Evolutionary conservation across 352 stramenopile species (phyloP), one percentile per base, ranked within the genome.

Genomic region (Pythium monospermum): DNA sequence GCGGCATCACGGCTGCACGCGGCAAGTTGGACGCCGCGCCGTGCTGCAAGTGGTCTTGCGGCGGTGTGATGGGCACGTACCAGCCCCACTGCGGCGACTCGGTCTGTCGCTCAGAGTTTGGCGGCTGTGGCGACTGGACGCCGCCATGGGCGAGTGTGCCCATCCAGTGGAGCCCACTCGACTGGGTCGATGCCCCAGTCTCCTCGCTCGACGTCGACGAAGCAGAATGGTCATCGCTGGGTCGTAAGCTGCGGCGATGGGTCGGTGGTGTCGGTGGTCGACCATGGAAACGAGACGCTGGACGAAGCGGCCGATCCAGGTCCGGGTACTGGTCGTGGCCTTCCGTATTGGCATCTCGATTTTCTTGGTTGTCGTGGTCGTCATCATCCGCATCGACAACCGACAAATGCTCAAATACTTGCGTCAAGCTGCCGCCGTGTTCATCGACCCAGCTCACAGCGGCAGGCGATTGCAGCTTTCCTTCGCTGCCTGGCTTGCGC

Each of bases 41-140:
- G 19, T 40, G 38, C 5, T 44, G 28, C 6, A 61, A 53, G 22
- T 80, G 65, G 53, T 93, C 83, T 40, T 87, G 75, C 16, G 83
- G 83, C 8, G 83, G 83, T 40, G 83, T 91, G 53, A 91, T 94
- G 7, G 83, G 66, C 8, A 94, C 83, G 38, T 94, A 94, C 81
- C 80, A 94, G 2, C 83, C 83, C 81, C 83, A 94, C 56, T 94
- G 83, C 26, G 81, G 83, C 33, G 78, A 90, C 59, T 87, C 78
- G 8, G 70, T 76, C 45, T 86, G 69, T 33, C 66, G 39, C 8
- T 69, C 59, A 15, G 30, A 67, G 37, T 0, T 27, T 6, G 27
- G 18, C 11, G 11, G 21, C n/a, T 53, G 55, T 4, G 49, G 55
- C 4, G 53, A 61, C 25, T 54, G 46, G 1, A 56, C 47, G n/a